A percentile compares a stretch with the other conserved stretches of the same genome.
These are phyloP conservation scores for Endocarpon pusillum DNA, from an alignment of 495 filamentous ascomycete species.

Conservation along the genomic window DNA sequence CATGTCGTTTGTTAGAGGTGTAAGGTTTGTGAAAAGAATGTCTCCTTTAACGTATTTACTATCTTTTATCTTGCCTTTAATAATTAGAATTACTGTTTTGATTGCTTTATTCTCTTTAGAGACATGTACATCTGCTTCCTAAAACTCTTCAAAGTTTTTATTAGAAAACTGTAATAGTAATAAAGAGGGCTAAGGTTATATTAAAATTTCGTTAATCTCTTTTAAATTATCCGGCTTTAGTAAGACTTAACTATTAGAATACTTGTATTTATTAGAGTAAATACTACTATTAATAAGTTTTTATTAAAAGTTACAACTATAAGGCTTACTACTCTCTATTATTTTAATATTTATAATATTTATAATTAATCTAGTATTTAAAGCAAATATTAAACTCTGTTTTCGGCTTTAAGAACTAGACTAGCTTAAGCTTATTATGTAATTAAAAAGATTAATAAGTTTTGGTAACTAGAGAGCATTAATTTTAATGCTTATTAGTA, in stretches of 20 bases:
- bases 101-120: constrained; percentile 15
- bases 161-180: constrained; percentile 13
- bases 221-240: constrained; percentile 8
- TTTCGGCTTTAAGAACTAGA: no score
- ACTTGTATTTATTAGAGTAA: constrained; percentile 3
- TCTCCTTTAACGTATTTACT: constrained; percentile 6
- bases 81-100: constrained; percentile 15
- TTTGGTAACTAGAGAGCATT: constrained; percentile 8
- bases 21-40: constrained; percentile 19
- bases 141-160: constrained; percentile 9
- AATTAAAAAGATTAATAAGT: constrained; percentile 6
- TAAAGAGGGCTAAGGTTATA: constrained; percentile 12
- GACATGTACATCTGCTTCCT: constrained; percentile 11
- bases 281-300: constrained; percentile 5
- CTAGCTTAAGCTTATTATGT: no score
- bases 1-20: constrained; percentile 16
- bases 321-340: constrained; percentile 3
- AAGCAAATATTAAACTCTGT: no score
- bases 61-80: constrained; percentile 14
- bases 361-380: constrained; percentile 4
- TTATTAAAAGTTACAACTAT: not conserved
- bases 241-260: constrained; percentile 1
- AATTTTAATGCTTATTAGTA: not conserved
- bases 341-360: constrained; percentile 9
- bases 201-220: constrained; percentile 6